Percentiles rank a stretch among this genome's conserved stretches.
Conservation (phyloP, 2,329 filamentous ascomycete species). For the Alternaria tenuissima region DNA sequence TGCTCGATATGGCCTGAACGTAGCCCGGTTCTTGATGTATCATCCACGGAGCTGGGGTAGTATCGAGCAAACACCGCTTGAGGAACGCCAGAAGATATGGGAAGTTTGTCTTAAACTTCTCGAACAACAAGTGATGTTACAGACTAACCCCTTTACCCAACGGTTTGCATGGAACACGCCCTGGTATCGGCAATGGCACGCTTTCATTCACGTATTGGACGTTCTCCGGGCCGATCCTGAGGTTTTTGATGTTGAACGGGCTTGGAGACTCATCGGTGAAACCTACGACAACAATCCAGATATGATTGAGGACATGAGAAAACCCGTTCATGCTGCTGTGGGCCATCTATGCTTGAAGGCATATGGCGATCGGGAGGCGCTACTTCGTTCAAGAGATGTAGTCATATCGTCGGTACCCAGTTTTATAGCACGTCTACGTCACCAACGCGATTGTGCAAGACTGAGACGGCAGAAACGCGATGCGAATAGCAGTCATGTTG, state of each 20-base stretch:
- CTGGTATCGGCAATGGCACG: constrained; percentile 69
- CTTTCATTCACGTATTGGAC: constrained; percentile 63
- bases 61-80: constrained; percentile 58
- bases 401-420: not conserved
- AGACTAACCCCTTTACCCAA: constrained; percentile 64
- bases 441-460: not conserved
- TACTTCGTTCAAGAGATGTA: not conserved
- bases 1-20: constrained; percentile 65
- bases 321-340: constrained; percentile 24
- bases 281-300: constrained; percentile 45
- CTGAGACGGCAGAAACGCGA: not conserved
- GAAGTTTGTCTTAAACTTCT: constrained; percentile 63
- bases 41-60: not conserved
- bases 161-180: constrained; percentile 69
- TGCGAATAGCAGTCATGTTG: not conserved
- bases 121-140: constrained; percentile 70
- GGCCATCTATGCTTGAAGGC: constrained; percentile 27
- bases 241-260: constrained; percentile 36
- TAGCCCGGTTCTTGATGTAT: constrained; percentile 66
- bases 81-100: constrained; percentile 47
- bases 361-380: constrained; percentile 11
- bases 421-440: not conserved
- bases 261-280: constrained; percentile 45
- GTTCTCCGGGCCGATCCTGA: constrained; percentile 46
- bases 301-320: constrained; percentile 18